phyloP scores from a whole-genome alignment of 352 stramenopile species.

The Phytophthora pseudosyringae region DNA sequence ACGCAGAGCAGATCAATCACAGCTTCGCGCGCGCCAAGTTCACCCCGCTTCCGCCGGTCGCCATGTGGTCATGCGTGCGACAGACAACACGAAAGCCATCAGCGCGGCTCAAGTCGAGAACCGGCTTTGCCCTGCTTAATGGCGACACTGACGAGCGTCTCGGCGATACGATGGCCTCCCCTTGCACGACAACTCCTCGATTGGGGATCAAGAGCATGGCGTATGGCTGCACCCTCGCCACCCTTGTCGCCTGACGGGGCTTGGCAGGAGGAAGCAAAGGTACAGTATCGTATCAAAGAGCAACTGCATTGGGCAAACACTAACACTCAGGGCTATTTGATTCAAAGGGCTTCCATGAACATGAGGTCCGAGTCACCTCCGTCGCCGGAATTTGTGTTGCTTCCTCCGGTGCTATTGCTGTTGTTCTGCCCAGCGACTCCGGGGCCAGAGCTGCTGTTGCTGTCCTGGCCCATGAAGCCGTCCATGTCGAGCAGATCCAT shows the following conservation, averaged over 20 bases:
- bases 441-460: conserved; percentile 27
- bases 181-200: conserved; percentile 11
- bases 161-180: conserved; percentile 4
- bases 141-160: conserved; percentile 7
- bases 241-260: not conserved
- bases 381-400: conserved; percentile 49
- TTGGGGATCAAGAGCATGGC: no score
- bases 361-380: conserved; percentile 65
- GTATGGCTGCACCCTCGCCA: no score
- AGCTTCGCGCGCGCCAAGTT: not conserved
- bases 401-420: conserved; percentile 31
- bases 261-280: not conserved
- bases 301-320: conserved; percentile 15
- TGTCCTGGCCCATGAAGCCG: conserved; percentile 50
- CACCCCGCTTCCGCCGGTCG: not conserved
- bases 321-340: conserved; percentile 23
- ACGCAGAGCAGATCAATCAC: no score
- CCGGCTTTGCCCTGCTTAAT: conserved; percentile 19
- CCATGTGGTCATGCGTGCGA: conserved; percentile 15
- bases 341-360: conserved; percentile 75
- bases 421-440: conserved; percentile 33
- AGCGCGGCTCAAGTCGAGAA: conserved; percentile 20
- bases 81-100: conserved; percentile 6
- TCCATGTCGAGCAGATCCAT: conserved; percentile 84
- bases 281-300: conserved; percentile 7